Percentiles rank a stretch among this genome's conserved stretches.
phyloP scores from a whole-genome alignment of 2,329 filamentous ascomycete species.

The Fusarium nisikadoi region DNA sequence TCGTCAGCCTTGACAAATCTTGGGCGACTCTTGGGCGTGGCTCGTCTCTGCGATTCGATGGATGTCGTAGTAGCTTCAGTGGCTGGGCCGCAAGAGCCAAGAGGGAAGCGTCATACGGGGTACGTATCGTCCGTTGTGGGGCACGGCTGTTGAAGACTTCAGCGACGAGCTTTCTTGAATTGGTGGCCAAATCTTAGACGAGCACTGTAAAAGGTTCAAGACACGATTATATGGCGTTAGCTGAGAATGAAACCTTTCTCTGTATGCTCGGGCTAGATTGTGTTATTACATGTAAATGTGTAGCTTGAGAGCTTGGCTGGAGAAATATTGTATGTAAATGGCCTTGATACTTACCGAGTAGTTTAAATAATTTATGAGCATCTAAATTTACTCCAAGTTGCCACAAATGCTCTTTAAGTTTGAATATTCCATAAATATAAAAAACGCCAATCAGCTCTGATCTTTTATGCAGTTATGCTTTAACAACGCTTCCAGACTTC shows the following conservation, averaged over 20 bases:
- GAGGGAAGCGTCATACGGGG: conserved; percentile 40
- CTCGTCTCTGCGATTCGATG: conserved; percentile 35
- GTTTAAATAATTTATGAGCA: no score
- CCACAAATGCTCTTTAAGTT: no score
- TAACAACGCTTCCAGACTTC: no score
- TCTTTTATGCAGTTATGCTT: no score
- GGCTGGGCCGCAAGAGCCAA: conserved; percentile 34
- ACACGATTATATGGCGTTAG: neutral
- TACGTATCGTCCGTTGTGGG: conserved; percentile 37
- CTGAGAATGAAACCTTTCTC: neutral
- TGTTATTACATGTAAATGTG: no score
- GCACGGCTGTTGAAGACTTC: neutral
- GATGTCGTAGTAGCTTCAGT: conserved; percentile 35
- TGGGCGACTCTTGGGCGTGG: conserved; percentile 34
- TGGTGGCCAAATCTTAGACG: neutral
- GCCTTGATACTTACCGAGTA: no score
- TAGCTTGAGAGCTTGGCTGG: no score
- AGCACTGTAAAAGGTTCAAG: neutral
- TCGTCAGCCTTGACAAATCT: conserved; percentile 46
- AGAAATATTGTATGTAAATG: no score
- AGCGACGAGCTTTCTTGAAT: neutral
- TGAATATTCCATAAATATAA: no score
- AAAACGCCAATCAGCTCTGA: no score
- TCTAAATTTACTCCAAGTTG: no score
- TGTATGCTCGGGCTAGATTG: no score